Percentiles rank a stretch among this genome's conserved stretches.
phyloP scores from a whole-genome alignment of 2,329 filamentous ascomycete genomes.

The Fusarium torreyae region DNA sequence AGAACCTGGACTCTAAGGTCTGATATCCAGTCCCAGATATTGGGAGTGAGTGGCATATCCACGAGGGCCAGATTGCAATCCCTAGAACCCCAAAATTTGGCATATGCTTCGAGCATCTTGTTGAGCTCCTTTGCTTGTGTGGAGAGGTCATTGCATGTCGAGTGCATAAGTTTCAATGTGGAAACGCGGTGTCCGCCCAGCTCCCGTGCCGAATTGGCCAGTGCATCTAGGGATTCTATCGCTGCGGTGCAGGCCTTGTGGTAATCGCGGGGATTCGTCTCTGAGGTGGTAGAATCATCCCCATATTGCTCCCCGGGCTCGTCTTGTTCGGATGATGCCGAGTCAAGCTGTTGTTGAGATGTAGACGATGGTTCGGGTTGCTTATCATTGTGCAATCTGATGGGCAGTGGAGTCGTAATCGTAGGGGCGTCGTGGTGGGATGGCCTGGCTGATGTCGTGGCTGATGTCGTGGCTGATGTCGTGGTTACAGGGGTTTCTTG shows the following conservation, averaged over 20 bases:
- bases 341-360: not conserved
- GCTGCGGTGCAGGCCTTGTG: constrained; percentile 15
- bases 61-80: constrained; percentile 16
- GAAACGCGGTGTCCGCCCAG: constrained; percentile 36
- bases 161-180: constrained; percentile 29
- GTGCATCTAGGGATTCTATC: constrained; percentile 2
- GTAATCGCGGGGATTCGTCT: constrained; percentile 21
- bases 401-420: not conserved
- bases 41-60: constrained; percentile 35
- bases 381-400: not conserved
- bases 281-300: too few relatives aligned
- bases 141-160: constrained; percentile 27
- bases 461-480: not conserved
- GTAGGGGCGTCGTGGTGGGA: not conserved
- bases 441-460: not conserved
- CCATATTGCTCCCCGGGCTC: not conserved
- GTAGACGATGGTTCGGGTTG: not conserved
- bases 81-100: constrained; percentile 27
- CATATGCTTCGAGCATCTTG: constrained; percentile 35
- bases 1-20: constrained; percentile 10
- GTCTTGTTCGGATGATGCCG: not conserved
- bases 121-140: constrained; percentile 34
- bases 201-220: not conserved
- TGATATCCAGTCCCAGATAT: constrained; percentile 30
- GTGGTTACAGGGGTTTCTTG: not conserved